These are phyloP conservation scores for Zostera marina DNA, from an alignment of 116 monocot genomes.

Conservation along the genomic window DNA sequence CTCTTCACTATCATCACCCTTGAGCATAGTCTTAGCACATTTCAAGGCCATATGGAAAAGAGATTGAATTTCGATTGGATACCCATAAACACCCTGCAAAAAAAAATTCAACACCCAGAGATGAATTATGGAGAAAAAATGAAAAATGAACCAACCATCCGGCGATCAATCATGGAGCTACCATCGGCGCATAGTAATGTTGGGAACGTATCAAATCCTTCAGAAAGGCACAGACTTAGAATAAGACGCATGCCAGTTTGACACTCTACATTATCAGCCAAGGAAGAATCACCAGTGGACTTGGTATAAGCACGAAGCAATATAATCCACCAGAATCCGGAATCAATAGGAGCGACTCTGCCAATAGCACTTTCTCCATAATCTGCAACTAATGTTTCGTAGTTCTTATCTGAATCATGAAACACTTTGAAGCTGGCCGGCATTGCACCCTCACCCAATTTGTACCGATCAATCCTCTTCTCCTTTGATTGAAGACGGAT, in stretches of 20 bases:
- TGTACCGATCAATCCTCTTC: slow-evolving; percentile 49
- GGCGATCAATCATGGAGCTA: slow-evolving; percentile 67
- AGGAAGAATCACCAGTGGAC: slow-evolving; percentile 38
- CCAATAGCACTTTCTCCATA: slow-evolving; percentile 68
- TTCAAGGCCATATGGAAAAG: slow-evolving; percentile 67
- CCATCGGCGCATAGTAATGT: slow-evolving; percentile 42
- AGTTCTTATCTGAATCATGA: slow-evolving; percentile 13
- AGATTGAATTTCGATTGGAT: slow-evolving; percentile 67
- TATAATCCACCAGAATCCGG: slow-evolving; percentile 85
- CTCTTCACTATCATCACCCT: slow-evolving; percentile 27
- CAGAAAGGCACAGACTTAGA: slow-evolving; percentile 49
- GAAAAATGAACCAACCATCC: slow-evolving; percentile 33
- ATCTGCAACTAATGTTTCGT: slow-evolving; percentile 36
- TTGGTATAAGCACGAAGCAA: slow-evolving; percentile 51
- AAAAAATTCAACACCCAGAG: not conserved
- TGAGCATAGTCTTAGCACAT: slow-evolving; percentile 35
- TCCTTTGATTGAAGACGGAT: slow-evolving; percentile 47
- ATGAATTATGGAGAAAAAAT: not conserved
- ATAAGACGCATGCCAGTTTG: slow-evolving; percentile 60
- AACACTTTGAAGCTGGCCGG: slow-evolving; percentile 74
- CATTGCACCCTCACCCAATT: slow-evolving; percentile 60
- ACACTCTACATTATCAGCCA: slow-evolving; percentile 41
- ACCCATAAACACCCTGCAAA: slow-evolving; percentile 46
- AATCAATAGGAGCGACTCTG: slow-evolving; percentile 65
- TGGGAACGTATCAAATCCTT: slow-evolving; percentile 67